Evolutionary conservation across 2,329 filamentous ascomycete species (phyloP), one percentile per base, ranked within the genome.

Genomic region (Phymatotrichopsis omnivora): DNA sequence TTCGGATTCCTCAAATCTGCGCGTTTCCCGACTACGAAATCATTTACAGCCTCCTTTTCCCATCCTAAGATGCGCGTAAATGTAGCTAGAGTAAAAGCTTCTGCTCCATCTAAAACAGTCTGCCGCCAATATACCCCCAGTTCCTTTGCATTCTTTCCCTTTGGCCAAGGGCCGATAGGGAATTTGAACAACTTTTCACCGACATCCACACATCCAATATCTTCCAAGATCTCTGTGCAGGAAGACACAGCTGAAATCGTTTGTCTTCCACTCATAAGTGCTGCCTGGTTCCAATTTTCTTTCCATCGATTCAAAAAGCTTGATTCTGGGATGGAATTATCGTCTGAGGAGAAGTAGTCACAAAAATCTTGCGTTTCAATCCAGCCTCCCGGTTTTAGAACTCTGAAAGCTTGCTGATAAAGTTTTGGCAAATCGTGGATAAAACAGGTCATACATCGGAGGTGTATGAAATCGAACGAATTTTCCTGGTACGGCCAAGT

Each of bases 151-250:
- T 42, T 51, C 30, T 53, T 53, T 24, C 65, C 63, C 39, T 58
- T 58, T 0, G 69, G 64, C 71, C 70, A 74, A 4, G 63, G 59
- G 12, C 71, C 71, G 1, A 72, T 57, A 3, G 70, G 71, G 5
- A 64, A 66, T 54, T 72, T 72, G n/a, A n/a, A n/a, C 10, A 45
- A 51, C 16, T 51, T 50, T 14, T 8, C 11, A 3, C 54, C 52
- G 22, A 73, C 55, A 23, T 61, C 57, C 25, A 59, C 55, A 57
- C 72, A 73, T 3, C 71, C 71, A 5, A 65, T 63, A 14, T 22
- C 14, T 7, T 14, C 22, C 23, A 46, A 4, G 7, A 49, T 19
- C n/a, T 58, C 54, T 24, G 62, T 24, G 54, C 45, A 58, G 2
- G 55, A 3, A 54, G 54, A 2, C 30, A 40, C 2, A 57, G 45